Conservation (phyloP, 768 basidiomycete species). For the Suillus fuscotomentosus region DNA sequence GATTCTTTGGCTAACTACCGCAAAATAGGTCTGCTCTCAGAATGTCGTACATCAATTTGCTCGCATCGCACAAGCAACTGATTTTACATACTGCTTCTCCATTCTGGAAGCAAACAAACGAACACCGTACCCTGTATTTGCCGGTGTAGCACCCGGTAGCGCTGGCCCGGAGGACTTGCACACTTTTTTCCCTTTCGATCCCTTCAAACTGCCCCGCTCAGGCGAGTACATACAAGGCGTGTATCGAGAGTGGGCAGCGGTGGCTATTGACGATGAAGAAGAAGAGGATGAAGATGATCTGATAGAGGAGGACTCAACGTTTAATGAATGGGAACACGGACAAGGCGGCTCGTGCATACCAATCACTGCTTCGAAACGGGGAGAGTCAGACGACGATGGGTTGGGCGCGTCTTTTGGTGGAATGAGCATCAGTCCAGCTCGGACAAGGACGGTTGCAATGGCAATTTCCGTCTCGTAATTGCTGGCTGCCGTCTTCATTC, state of each 20-base stretch:
- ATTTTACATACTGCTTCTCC: constrained; percentile 92
- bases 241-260: constrained; percentile 88
- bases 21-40: constrained; percentile 76
- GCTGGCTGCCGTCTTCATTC: neutral
- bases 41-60: constrained; percentile 94
- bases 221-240: constrained; percentile 73
- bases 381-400: constrained; percentile 41
- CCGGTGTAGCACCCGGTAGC: constrained; percentile 19
- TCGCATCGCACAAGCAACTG: constrained; percentile 84
- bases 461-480: neutral
- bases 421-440: constrained; percentile 82
- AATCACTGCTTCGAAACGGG: constrained; percentile 17
- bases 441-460: constrained; percentile 19
- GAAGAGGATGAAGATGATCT: constrained; percentile 65
- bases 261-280: constrained; percentile 67
- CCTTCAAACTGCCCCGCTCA: constrained; percentile 86
- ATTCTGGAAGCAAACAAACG: constrained; percentile 89
- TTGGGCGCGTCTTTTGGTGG: constrained; percentile 69
- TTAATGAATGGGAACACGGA: constrained; percentile 16
- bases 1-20: neutral
- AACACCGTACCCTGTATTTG: constrained; percentile 43
- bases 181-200: constrained; percentile 98
- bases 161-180: constrained; percentile 69
- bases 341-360: constrained; percentile 21
- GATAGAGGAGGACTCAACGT: constrained; percentile 26